These are phyloP conservation scores for Trypanosoma cruzi DNA, from an alignment of 208 protist species.

Conservation along the genomic window DNA sequence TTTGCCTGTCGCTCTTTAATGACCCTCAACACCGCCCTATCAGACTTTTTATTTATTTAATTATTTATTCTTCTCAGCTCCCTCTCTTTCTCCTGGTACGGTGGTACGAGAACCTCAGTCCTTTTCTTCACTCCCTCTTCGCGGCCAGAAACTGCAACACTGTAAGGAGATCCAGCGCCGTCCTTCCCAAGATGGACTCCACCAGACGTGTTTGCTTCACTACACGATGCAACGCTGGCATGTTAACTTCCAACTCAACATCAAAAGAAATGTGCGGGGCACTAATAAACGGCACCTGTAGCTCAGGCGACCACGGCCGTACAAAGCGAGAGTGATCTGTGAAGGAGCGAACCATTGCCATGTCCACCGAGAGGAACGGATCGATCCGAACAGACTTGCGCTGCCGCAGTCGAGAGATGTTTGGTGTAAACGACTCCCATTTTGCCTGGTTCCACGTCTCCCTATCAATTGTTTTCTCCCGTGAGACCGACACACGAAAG, in stretches of 20 bases:
- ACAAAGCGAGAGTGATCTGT: conserved; percentile 31
- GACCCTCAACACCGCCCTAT: too few species aligned
- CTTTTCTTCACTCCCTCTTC: conserved; percentile 17
- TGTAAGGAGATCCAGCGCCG: conserved; percentile 56
- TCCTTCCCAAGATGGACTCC: conserved; percentile 40
- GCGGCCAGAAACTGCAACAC: conserved; percentile 54
- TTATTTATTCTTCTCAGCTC: too few species aligned
- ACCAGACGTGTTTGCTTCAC: conserved; percentile 43
- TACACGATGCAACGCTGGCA: conserved; percentile 40
- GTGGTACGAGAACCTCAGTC: too few species aligned
- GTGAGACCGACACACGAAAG: conserved; percentile 26
- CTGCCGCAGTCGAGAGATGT: conserved; percentile 29
- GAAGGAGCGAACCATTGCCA: conserved; percentile 29
- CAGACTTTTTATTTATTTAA: too few species aligned
- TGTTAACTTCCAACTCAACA: conserved; percentile 70
- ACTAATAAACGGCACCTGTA: conserved; percentile 30
- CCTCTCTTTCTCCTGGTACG: too few species aligned
- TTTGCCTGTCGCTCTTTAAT: too few species aligned
- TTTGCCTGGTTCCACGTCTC: conserved; percentile 4
- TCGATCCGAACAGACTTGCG: conserved; percentile 24
- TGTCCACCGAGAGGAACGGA: conserved; percentile 26
- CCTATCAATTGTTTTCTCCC: conserved; percentile 5
- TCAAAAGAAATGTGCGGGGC: conserved; percentile 28
- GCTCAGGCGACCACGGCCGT: conserved; percentile 15
- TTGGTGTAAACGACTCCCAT: conserved; percentile 25